Conservation (phyloP, 2,329 filamentous ascomycete genomes). For the Waltergamsia citrina region DNA sequence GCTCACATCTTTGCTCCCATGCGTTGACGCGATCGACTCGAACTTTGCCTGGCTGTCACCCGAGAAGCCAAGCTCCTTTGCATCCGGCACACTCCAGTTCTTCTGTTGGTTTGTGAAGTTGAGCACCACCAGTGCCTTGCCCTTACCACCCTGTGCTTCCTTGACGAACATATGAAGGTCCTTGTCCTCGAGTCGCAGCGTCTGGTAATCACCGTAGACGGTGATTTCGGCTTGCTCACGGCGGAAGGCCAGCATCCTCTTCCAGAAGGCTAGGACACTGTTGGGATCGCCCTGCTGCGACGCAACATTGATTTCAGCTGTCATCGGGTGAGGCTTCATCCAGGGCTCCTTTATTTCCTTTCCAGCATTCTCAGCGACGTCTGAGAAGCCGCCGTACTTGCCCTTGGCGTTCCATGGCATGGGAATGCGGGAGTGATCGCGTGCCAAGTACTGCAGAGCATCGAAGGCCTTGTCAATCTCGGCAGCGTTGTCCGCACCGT, state of each 20-base stretch:
- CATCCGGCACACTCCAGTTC: slow-evolving; percentile 9
- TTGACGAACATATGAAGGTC: slow-evolving; percentile 15
- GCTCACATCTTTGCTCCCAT: slow-evolving; percentile 9
- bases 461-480: slow-evolving; percentile 24
- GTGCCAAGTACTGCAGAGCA: slow-evolving; percentile 21
- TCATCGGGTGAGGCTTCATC: slow-evolving; percentile 8
- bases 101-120: slow-evolving; percentile 22
- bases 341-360: slow-evolving; percentile 5
- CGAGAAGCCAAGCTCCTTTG: slow-evolving; percentile 12
- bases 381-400: slow-evolving; percentile 23
- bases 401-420: slow-evolving; percentile 49
- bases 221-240: slow-evolving; percentile 19
- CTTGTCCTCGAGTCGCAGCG: slow-evolving; percentile 12
- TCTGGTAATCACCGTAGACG: slow-evolving; percentile 23
- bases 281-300: slow-evolving; percentile 5
- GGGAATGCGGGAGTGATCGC: slow-evolving; percentile 58
- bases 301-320: slow-evolving; percentile 6
- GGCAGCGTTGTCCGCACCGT: slow-evolving; percentile 15
- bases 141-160: slow-evolving; percentile 13
- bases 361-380: slow-evolving; percentile 7
- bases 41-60: slow-evolving; percentile 8
- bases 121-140: slow-evolving; percentile 17
- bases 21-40: slow-evolving; percentile 17
- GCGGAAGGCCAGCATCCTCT: slow-evolving; percentile 16
- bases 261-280: slow-evolving; percentile 17